Percentiles rank a stretch among this genome's conserved stretches.
Evolutionary conservation across 2,329 filamentous ascomycete species (phyloP).

Genomic region (Helicocarpus griseus): DNA sequence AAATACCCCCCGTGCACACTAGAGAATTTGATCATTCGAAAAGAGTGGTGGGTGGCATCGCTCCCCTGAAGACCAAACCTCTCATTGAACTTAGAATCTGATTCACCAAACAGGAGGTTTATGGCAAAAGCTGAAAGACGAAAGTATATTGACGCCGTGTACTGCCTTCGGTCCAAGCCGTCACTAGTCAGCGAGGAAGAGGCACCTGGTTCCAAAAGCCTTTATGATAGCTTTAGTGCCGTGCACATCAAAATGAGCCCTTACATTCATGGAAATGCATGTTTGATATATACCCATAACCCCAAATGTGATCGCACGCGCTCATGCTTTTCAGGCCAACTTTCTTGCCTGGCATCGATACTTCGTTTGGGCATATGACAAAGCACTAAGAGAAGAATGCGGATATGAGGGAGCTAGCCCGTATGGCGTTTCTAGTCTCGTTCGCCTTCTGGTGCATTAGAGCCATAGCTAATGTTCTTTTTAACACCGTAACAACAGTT

Average conservation of each 20-base stretch:
- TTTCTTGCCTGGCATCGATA: slow-evolving; percentile 32
- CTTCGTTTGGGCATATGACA: slow-evolving; percentile 28
- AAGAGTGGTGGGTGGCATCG: slow-evolving; percentile 9
- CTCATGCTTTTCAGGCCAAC: slow-evolving; percentile 1
- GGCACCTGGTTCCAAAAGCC: slow-evolving; percentile 13
- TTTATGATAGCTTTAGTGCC: slow-evolving; percentile 11
- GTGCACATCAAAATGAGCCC: slow-evolving; percentile 13
- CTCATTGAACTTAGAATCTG: neutral
- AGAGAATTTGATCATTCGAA: slow-evolving; percentile 9
- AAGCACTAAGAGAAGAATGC: slow-evolving; percentile 30
- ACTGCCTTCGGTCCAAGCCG: slow-evolving; percentile 12
- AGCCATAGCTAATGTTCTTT: neutral
- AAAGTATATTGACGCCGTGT: slow-evolving; percentile 13
- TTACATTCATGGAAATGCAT: slow-evolving; percentile 12
- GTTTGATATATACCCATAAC: neutral
- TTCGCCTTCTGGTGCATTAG: neutral
- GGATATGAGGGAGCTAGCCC: slow-evolving; percentile 25
- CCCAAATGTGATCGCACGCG: neutral
- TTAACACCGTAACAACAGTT: slow-evolving; percentile 8
- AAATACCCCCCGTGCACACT: slow-evolving; percentile 1
- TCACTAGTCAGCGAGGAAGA: slow-evolving; percentile 5
- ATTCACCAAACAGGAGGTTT: slow-evolving; percentile 7
- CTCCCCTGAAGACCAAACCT: neutral
- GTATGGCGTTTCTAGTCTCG: neutral
- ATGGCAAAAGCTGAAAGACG: slow-evolving; percentile 10